phyloP scores from a whole-genome alignment of 805 yeast genomes.

The Kazachstania taianensis region DNA sequence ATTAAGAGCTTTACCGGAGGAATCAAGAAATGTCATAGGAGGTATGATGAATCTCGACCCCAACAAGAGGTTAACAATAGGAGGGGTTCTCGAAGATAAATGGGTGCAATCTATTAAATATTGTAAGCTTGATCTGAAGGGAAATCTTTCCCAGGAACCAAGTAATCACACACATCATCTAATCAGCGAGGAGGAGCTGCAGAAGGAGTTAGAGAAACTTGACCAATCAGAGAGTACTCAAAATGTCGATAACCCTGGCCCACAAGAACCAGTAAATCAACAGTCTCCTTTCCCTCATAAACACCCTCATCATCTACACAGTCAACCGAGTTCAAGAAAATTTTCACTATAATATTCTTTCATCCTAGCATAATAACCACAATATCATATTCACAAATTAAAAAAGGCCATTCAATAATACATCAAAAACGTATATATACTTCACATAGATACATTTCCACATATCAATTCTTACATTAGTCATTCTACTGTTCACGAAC shows the following conservation, averaged over 20 bases:
- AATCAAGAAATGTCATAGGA: slow-evolving; percentile 49
- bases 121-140: slow-evolving; percentile 32
- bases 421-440: too few relatives aligned
- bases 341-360: background rate
- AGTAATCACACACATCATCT: slow-evolving; percentile 53
- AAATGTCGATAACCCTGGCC: background rate
- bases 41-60: slow-evolving; percentile 59
- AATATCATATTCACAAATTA: too few relatives aligned
- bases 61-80: slow-evolving; percentile 45
- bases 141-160: slow-evolving; percentile 10
- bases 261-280: background rate
- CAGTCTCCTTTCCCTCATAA: too few relatives aligned
- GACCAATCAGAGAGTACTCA: too few relatives aligned
- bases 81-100: slow-evolving; percentile 42
- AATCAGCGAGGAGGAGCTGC: slow-evolving; percentile 55
- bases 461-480: too few relatives aligned
- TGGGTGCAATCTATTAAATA: slow-evolving; percentile 49
- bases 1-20: slow-evolving; percentile 58
- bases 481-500: too few relatives aligned
- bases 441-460: too few relatives aligned
- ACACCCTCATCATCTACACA: too few relatives aligned
- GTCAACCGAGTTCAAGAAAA: background rate
- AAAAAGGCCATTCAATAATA: too few relatives aligned
- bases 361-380: background rate
- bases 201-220: too few relatives aligned